Base-by-base conservation (phyloP, 331 rosid genomes). In the Erythrophleum ivorense region DNA sequence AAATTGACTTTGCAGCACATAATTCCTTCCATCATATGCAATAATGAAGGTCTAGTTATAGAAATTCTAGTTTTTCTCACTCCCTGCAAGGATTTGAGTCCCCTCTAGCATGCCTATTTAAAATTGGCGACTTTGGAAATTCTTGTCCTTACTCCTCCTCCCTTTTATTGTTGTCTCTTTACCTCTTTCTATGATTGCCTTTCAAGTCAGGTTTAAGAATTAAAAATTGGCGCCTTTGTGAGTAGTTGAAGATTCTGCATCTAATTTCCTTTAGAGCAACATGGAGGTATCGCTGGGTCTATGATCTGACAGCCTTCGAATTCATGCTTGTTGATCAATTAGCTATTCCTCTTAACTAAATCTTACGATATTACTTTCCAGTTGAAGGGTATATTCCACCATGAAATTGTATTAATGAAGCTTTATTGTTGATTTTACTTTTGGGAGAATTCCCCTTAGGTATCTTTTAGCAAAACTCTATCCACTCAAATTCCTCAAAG, bases 21-120 rank as follows among this genome's bases (percentile, higher is more conserved):
- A 15, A 3, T 57, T 57, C 65, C 5, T 66, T 72, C 38, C 31
- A 12, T 72, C 62, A 54, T 72, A 68, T 73, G 74, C 72, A 83
- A 69, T 46, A 14, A 52, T 72, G 52, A 49, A 49, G 49, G 34
- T 68, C 54, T 43, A 43, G 16, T 29, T 19, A 40, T 18, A 40
- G 50, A 16, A 38, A 4, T 67, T 41, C 15, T 41, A 0, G 29
- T 16, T 15, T 49, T 29, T 24, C 1, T 16, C 9, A 0, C 21
- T 2, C 4, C 18, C 21, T 0, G 38, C 53, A 46, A 69, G 40
- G 57, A 16, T 69, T 59, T 21, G 55, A 19, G 11, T 45, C 52
- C 8, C 21, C 52, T 10, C 9, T 68, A 19, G 33, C 31, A 68
- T 18, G 52, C 7, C 21, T 19, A 63, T 72, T 29, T 24, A 31